phyloP scores from a whole-genome alignment of 129 eudicot species.

The Apium graveolens region DNA sequence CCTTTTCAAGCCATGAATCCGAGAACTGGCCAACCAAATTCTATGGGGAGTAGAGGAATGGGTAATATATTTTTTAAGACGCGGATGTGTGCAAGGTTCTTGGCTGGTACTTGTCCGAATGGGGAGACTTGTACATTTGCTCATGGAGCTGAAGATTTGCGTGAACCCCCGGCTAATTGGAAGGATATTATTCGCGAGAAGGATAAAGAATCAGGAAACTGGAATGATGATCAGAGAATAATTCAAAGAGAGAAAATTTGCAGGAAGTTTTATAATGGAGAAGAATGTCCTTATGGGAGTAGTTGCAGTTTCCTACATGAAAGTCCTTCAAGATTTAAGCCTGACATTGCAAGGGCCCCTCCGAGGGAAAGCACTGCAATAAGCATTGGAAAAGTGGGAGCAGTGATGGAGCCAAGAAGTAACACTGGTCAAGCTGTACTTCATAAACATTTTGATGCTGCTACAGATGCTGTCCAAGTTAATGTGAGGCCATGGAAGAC shows the following conservation, averaged over 20 bases:
- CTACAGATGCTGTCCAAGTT: conserved; percentile 20
- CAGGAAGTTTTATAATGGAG: conserved; percentile 64
- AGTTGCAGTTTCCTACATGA: conserved; percentile 80
- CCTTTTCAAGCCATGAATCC: conserved; percentile 15
- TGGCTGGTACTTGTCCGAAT: conserved; percentile 53
- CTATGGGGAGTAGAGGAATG: conserved; percentile 39
- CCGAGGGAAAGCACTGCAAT: conserved; percentile 57
- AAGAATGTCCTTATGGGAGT: conserved; percentile 84
- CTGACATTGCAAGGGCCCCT: conserved; percentile 8
- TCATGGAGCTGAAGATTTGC: conserved; percentile 69
- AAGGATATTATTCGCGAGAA: conserved; percentile 46
- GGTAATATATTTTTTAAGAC: conserved; percentile 75
- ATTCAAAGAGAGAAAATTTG: conserved; percentile 63
- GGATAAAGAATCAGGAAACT: conserved; percentile 37
- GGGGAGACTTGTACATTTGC: conserved; percentile 73
- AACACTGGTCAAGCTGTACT: conserved; percentile 17
- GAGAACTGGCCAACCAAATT: conserved; percentile 20
- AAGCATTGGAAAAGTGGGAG: conserved; percentile 41
- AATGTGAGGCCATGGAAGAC: conserved; percentile 56
- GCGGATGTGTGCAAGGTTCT: conserved; percentile 56
- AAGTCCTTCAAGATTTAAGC: conserved; percentile 41
- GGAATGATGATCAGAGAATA: conserved; percentile 55
- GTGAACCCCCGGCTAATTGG: conserved; percentile 89
- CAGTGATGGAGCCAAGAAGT: conserved; percentile 16
- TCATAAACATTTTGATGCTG: conserved; percentile 4